Conservation (phyloP, 2,329 filamentous ascomycete genomes). For the Colletotrichum sp. region DNA sequence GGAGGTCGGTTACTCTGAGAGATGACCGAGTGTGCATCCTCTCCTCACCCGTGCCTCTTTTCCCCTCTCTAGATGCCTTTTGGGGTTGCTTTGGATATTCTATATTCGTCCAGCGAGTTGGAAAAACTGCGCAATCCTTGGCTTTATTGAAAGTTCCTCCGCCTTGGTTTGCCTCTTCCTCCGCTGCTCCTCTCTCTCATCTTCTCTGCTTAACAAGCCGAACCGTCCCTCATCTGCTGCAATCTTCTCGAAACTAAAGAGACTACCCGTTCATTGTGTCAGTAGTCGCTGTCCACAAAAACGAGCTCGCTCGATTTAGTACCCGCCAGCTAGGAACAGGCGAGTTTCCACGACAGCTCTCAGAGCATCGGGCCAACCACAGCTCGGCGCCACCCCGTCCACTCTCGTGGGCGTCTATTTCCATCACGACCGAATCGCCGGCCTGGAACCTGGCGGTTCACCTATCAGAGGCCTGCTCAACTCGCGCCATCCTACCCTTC, state of each 20-base stretch:
- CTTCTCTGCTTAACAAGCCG: background rate
- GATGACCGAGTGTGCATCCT: background rate
- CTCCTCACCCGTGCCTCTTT: background rate
- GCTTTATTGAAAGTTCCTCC: background rate
- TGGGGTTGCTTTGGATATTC: slow-evolving; percentile 13
- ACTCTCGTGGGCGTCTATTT: slow-evolving; percentile 50
- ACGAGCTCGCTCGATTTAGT: background rate
- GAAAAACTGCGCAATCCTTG: slow-evolving; percentile 16
- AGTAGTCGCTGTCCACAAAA: background rate
- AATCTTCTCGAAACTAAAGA: background rate
- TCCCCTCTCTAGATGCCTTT: background rate
- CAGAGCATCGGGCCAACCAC: slow-evolving; percentile 23
- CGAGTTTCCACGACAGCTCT: background rate
- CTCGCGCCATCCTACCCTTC: slow-evolving; percentile 24
- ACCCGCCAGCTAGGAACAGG: slow-evolving; percentile 1
- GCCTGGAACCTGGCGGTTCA: slow-evolving; percentile 42
- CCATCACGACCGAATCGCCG: slow-evolving; percentile 38
- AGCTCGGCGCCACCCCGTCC: slow-evolving; percentile 38
- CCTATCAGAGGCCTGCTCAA: slow-evolving; percentile 47
- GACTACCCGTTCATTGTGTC: background rate
- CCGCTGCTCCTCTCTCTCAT: background rate
- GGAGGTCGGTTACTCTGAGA: background rate
- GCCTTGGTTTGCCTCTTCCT: background rate
- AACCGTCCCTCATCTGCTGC: background rate
- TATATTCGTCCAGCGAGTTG: slow-evolving; percentile 13